Percentiles rank a stretch among this genome's conserved stretches.
phyloP scores from a whole-genome alignment of 2,329 filamentous ascomycete species.

The Xylariales sp. region DNA sequence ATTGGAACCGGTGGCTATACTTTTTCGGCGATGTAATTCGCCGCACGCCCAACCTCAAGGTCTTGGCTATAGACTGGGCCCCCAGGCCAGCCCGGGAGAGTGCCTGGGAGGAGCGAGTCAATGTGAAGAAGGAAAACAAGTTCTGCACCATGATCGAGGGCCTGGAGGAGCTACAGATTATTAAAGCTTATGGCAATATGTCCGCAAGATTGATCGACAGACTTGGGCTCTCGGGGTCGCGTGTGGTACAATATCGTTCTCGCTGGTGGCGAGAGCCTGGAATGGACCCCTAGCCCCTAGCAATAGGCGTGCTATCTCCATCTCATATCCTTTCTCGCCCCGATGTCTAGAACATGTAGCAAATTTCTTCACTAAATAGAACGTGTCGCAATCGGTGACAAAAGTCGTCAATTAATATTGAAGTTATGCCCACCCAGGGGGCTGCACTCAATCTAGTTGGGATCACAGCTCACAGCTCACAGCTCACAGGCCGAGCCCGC shows the following conservation, averaged over 20 bases:
- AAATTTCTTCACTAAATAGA: background rate
- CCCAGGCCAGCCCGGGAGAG: constrained; percentile 38
- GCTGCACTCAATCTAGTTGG: background rate
- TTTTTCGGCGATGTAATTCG: constrained; percentile 44
- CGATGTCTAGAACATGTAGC: background rate
- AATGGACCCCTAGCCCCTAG: constrained; percentile 20
- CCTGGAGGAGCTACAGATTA: constrained; percentile 34
- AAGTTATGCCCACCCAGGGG: background rate
- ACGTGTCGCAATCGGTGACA: background rate
- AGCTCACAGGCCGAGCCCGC: too few species aligned
- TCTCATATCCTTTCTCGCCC: background rate
- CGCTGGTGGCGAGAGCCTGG: constrained; percentile 47
- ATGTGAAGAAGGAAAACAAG: constrained; percentile 44
- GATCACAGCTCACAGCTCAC: background rate
- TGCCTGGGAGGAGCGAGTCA: constrained; percentile 34
- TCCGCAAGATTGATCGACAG: constrained; percentile 38
- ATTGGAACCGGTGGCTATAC: constrained; percentile 50
- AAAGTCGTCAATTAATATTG: background rate
- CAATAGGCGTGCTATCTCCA: background rate
- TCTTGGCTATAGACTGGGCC: constrained; percentile 49
- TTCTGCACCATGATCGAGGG: constrained; percentile 40
- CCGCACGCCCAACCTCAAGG: constrained; percentile 35
- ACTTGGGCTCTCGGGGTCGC: constrained; percentile 31
- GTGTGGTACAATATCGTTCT: constrained; percentile 37
- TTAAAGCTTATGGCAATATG: constrained; percentile 43